Percentiles rank a stretch among this genome's conserved stretches.
Conservation (phyloP, 108 stramenopile genomes). For the Schizochytrium sp. region DNA sequence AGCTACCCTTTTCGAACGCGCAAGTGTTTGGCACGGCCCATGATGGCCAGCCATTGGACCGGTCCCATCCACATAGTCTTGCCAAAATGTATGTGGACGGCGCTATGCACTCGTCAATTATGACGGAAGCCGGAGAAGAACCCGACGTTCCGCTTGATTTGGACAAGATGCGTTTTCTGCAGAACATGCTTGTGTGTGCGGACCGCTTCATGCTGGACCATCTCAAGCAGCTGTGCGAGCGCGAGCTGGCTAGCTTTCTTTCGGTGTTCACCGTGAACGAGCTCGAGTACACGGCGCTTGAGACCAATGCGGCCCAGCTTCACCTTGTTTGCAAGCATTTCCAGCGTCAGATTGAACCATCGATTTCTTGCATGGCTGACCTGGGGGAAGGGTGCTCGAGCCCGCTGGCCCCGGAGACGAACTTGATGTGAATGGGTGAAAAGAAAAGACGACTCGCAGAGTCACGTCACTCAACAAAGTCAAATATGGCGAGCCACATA, state of each 20-base stretch:
- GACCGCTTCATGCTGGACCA: conserved; percentile 85
- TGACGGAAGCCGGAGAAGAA: neutral
- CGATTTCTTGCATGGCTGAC: no score
- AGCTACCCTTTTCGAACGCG: neutral
- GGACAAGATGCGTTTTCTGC: neutral
- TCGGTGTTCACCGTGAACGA: conserved; percentile 63
- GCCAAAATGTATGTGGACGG: neutral
- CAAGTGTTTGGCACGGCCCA: neutral
- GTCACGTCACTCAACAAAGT: no score
- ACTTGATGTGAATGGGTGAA: no score
- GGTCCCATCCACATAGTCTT: neutral
- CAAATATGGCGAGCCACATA: no score
- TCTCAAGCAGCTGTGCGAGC: conserved; percentile 76
- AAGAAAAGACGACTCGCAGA: no score
- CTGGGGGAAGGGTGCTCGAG: no score
- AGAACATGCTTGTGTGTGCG: conserved; percentile 70
- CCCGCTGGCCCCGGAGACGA: no score
- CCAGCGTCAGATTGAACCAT: conserved; percentile 46
- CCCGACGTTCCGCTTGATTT: neutral
- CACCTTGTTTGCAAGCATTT: conserved; percentile 69
- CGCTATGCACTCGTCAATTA: neutral
- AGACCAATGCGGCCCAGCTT: conserved; percentile 72
- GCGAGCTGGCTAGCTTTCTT: conserved; percentile 50
- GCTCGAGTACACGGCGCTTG: conserved; percentile 61
- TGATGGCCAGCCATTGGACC: neutral